These are phyloP conservation scores for Triticum monococcum DNA, from an alignment of 176 grass and related monocot genomes.

Conservation along the genomic window DNA sequence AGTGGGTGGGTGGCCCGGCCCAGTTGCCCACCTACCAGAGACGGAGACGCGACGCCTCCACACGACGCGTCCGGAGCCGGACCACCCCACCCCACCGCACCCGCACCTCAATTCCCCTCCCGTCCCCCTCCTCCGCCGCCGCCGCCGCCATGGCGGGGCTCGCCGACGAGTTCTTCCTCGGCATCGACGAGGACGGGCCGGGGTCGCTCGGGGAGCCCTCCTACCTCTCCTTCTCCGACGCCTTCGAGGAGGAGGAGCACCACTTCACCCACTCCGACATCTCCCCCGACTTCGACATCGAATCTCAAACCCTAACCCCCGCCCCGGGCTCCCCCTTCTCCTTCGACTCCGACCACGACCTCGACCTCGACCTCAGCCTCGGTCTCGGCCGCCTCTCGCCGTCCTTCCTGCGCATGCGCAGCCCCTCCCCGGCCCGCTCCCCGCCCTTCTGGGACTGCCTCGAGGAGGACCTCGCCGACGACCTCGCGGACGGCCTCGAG, in stretches of 20 bases:
- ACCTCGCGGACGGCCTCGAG: slow-evolving; percentile 27
- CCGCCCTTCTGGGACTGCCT: slow-evolving; percentile 62
- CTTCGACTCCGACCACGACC: slow-evolving; percentile 34
- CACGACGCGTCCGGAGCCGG: slow-evolving; percentile 12
- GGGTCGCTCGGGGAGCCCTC: slow-evolving; percentile 25
- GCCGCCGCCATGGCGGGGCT: slow-evolving; percentile 47
- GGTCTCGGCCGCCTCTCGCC: slow-evolving; percentile 18
- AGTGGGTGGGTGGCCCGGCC: background rate
- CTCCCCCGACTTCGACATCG: slow-evolving; percentile 23
- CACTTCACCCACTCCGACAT: slow-evolving; percentile 9
- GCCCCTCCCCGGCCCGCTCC: slow-evolving; percentile 20
- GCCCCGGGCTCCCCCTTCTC: slow-evolving; percentile 33
- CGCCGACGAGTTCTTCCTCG: slow-evolving; percentile 62
- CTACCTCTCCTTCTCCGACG: slow-evolving; percentile 45
- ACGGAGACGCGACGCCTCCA: slow-evolving; percentile 41
- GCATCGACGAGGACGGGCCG: slow-evolving; percentile 40
- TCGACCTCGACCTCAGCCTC: slow-evolving; percentile 9
- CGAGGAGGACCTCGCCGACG: slow-evolving; percentile 37
- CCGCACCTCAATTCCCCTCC: background rate
- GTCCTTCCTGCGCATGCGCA: background rate
- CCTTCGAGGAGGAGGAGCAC: slow-evolving; percentile 31
- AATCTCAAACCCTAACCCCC: slow-evolving; percentile 33
- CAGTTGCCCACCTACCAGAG: slow-evolving; percentile 7
- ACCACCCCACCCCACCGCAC: background rate
- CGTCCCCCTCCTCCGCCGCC: background rate